These are phyloP conservation scores for Haplosporangium sp. DNA, from an alignment of 371 early-diverging fungal genomes.

Conservation along the genomic window DNA sequence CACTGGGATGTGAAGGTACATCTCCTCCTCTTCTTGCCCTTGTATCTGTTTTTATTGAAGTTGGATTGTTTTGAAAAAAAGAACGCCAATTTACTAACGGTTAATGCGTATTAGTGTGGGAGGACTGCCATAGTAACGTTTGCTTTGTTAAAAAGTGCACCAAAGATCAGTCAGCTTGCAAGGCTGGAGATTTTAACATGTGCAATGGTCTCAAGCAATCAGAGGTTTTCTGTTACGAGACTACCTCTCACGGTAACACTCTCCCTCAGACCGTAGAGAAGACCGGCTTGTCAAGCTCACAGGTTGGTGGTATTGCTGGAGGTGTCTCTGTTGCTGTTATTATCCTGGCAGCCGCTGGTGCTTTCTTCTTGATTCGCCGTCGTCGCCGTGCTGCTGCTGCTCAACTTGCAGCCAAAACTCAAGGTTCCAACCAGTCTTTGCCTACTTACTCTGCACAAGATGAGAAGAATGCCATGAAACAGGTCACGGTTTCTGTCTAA, in stretches of 20 bases:
- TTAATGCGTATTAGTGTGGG: slow-evolving; percentile 25
- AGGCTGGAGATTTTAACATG: slow-evolving; percentile 17
- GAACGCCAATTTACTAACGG: no score
- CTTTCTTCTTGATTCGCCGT: slow-evolving; percentile 46
- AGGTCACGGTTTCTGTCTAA: slow-evolving; percentile 22
- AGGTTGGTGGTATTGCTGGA: slow-evolving; percentile 54
- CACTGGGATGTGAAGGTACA: slow-evolving; percentile 52
- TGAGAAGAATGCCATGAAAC: slow-evolving; percentile 49
- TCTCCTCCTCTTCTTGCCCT: background rate
- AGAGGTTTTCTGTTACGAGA: slow-evolving; percentile 44
- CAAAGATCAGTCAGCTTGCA: slow-evolving; percentile 38
- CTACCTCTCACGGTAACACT: slow-evolving; percentile 16
- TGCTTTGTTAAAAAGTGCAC: slow-evolving; percentile 53
- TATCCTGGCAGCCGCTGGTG: slow-evolving; percentile 33
- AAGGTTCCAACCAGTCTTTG: slow-evolving; percentile 18
- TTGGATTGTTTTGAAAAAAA: no score
- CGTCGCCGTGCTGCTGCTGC: slow-evolving; percentile 45
- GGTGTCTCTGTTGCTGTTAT: slow-evolving; percentile 54
- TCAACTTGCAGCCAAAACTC: slow-evolving; percentile 20
- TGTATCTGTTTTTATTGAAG: no score
- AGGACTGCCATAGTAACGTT: slow-evolving; percentile 48
- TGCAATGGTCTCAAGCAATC: slow-evolving; percentile 38
- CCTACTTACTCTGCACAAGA: slow-evolving; percentile 42
- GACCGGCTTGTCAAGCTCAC: slow-evolving; percentile 26
- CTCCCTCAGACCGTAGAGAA: slow-evolving; percentile 7